Evolutionary conservation across 169 alveolate genomes (phyloP).

Genomic region (Plasmodium reichenowi): DNA sequence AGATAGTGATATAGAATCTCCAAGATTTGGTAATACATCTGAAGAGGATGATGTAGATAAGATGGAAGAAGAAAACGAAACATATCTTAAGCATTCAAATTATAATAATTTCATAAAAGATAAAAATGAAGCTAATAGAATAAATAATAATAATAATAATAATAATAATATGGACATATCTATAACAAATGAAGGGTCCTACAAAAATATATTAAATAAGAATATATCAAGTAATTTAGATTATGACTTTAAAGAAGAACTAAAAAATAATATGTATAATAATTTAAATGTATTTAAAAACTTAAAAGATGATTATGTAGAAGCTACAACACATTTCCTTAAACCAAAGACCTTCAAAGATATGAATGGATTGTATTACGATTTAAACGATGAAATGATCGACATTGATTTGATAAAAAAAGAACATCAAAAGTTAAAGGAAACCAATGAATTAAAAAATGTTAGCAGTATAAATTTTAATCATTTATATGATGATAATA

Average conservation of each 20-base stretch:
- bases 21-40: constrained; percentile 69
- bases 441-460: not conserved
- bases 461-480: not conserved
- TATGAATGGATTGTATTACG: constrained; percentile 42
- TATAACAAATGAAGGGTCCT: not conserved
- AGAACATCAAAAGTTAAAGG: constrained; percentile 57
- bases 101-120: not conserved
- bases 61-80: constrained; percentile 11
- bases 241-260: constrained; percentile 55
- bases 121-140: not conserved
- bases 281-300: constrained; percentile 50
- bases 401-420: constrained; percentile 50
- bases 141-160: too few relatives aligned
- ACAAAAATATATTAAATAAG: constrained; percentile 7
- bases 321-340: constrained; percentile 49
- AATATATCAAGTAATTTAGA: constrained; percentile 16
- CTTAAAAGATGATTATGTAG: constrained; percentile 37
- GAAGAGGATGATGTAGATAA: constrained; percentile 11
- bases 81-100: not conserved
- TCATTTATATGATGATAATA: not conserved
- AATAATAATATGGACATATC: not conserved
- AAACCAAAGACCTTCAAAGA: constrained; percentile 69
- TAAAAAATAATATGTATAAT: constrained; percentile 61
- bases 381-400: constrained; percentile 40
- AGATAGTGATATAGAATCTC: constrained; percentile 47